Evolutionary conservation across 2,329 filamentous ascomycete species (phyloP).

Genomic region (Aspergillus persii): DNA sequence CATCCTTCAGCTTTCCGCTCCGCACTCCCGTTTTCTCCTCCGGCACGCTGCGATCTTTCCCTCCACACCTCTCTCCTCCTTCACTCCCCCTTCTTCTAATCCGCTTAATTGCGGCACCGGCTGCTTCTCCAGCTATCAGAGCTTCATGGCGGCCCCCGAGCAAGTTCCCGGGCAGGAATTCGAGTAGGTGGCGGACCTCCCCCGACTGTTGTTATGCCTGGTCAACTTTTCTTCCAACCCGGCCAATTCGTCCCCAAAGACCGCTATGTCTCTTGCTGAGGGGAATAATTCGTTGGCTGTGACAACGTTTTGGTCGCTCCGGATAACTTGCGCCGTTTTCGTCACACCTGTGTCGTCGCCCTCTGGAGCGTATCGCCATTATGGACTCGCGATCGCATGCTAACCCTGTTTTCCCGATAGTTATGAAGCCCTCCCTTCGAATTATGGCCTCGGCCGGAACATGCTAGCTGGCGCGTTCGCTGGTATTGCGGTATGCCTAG

Average conservation of each 20-base stretch:
- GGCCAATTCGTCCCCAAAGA: not conserved
- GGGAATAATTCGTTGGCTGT: not conserved
- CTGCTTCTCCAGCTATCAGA: conserved; percentile 34
- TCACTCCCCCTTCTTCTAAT: conserved; percentile 6
- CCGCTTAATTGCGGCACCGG: conserved; percentile 27
- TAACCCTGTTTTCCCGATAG: conserved; percentile 42
- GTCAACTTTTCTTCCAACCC: not conserved
- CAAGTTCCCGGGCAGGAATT: conserved; percentile 45
- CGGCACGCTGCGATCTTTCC: conserved; percentile 8
- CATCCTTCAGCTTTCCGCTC: conserved; percentile 13
- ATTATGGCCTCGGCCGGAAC: conserved; percentile 90
- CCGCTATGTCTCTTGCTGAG: not conserved
- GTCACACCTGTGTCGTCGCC: not conserved
- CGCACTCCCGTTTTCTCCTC: conserved; percentile 19
- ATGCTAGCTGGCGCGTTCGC: conserved; percentile 97
- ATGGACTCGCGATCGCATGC: conserved; percentile 5
- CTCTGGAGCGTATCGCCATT: not conserved
- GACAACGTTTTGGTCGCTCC: not conserved
- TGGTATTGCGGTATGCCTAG: conserved; percentile 75
- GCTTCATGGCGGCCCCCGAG: conserved; percentile 43
- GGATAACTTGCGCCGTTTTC: not conserved
- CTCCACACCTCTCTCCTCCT: not conserved
- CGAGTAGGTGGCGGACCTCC: conserved; percentile 38
- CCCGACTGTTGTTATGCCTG: conserved; percentile 1
- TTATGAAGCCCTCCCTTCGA: conserved; percentile 91